A percentile compares a stretch with the other conserved stretches of the same genome.
phyloP scores from a whole-genome alignment of 345 rosid species.

The Citrus glauca region DNA sequence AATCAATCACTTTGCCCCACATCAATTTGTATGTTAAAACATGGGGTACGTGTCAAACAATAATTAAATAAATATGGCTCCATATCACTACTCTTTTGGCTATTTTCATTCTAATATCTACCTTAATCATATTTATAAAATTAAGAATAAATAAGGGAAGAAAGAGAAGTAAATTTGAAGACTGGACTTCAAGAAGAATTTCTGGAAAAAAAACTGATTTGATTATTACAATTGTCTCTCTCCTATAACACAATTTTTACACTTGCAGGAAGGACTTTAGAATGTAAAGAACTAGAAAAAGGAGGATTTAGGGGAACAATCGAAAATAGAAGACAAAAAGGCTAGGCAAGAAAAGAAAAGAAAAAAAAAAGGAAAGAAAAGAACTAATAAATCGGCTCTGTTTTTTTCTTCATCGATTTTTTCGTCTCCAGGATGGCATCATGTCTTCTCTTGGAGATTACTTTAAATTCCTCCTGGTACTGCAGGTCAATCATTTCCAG shows the following conservation, averaged over 20 bases:
- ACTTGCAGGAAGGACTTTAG: conserved; percentile 27
- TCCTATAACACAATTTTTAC: conserved; percentile 32
- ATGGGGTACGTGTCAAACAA: too few species aligned
- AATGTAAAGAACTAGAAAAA: background rate
- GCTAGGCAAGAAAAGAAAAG: background rate
- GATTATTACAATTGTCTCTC: conserved; percentile 6
- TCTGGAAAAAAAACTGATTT: background rate
- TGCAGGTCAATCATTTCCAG: conserved; percentile 55
- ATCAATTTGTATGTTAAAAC: too few species aligned
- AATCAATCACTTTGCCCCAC: too few species aligned
- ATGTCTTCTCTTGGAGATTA: conserved; percentile 53
- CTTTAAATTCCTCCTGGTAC: conserved; percentile 53
- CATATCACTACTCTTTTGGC: too few species aligned
- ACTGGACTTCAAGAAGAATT: background rate
- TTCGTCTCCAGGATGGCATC: conserved; percentile 59
- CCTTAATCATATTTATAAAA: background rate
- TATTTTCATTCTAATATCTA: background rate
- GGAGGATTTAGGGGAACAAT: background rate
- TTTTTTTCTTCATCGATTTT: conserved; percentile 34
- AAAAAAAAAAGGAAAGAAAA: background rate
- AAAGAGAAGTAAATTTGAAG: too few species aligned
- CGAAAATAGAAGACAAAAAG: background rate
- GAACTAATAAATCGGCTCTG: conserved; percentile 23
- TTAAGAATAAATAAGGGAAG: background rate
- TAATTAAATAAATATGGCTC: too few species aligned